Evolutionary conservation across 176 grass and related monocot genomes (phyloP), one percentile per base, ranked within the genome.

Genomic region (Thalia dealbata): DNA sequence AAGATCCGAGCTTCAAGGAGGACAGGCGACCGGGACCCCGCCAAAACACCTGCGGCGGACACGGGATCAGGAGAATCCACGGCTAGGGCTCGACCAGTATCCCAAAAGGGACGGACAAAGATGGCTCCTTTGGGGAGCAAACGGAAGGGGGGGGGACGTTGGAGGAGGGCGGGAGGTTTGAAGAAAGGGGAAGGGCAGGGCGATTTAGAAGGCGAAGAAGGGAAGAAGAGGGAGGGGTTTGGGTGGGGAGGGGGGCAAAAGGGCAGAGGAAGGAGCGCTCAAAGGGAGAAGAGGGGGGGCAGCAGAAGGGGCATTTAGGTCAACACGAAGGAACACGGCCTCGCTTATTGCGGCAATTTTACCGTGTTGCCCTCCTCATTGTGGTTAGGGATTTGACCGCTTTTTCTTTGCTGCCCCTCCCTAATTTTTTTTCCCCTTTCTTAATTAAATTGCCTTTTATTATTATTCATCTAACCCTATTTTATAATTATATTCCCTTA

Each of bases 261-360:
- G 73, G 75, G 54, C 79, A 80, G 77, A 41, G 26, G 23, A 63
- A 75, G 44, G 64, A 70, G 42, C 66, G 55, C 41, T 73, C 72
- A 72, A 69, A 10, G 55, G 7, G 2, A 43, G 46, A 63, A 78
- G 73, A 48, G 52, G 64, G 32, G 75, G 68, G 59, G 67, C 30
- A 52, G 50, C 30, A 32, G 41, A 75, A 81, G 78, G 88, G 88
- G 88, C 3, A 87, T 87, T 91, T 84, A 84, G 76, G 88, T 87
- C 81, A 91, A 78, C 48, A 87, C 14, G 19, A 4, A 0, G 38
- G 11, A 11, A 42, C 19, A 68, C 65, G 35, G 0, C 10, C 7
- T 43, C 65, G 6, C 13, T 43, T 44, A 3, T 23, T 68, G 35
- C 38, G 1, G 65, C 65, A 68, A 68, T 68, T 44, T 68, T 68